Evolutionary conservation across 352 stramenopile species (phyloP), one percentile per base, ranked within the genome.

Genomic region (Globisporangium apiculatum): DNA sequence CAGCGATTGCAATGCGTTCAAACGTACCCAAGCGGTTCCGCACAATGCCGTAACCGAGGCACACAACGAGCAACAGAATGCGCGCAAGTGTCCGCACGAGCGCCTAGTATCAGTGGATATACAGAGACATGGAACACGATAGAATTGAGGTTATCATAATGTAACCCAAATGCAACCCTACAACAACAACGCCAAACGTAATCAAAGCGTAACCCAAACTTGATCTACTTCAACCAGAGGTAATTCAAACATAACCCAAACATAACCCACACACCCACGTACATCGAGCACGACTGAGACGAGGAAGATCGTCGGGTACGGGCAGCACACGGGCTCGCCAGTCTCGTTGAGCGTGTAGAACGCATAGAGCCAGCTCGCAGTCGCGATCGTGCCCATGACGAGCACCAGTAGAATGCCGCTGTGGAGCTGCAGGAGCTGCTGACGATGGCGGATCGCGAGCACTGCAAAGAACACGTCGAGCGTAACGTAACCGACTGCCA

Each of bases 1-100:
- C 41, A n/a, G 72, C 51, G 49, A 92, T 70, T 11, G 86, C 62
- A 4, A 71, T 55, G 43, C 84, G 68, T 64, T 95, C 82, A 2
- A 67, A 57, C 6, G 57, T 65, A 42, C 58, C 72, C 45, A 96
- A 55, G n/a, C 71, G 57, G 57, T 76, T 72, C 56, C 80, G 76
- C 18, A 94, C 86, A 57, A 97, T 96, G 43, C 88, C 88, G 58
- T 97, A 97, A 37, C 88, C 88, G n/a, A 97, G 71, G 51, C 88
- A 97, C 47, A 96, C 86, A 40, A 95, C 69, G 5, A 97, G 67
- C 49, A 97, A 64, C 18, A 97, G 76, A 38, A 94, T 65, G 42
- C 88, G 86, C 15, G 83, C 86, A n/a, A 94, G 65, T 9, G 88
- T 96, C 18, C 86, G 84, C 59, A 94, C 83, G 31, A 89, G 63